Conservation (phyloP, 192 early-diverging fungal genomes). For the Mortierella antarctica region DNA sequence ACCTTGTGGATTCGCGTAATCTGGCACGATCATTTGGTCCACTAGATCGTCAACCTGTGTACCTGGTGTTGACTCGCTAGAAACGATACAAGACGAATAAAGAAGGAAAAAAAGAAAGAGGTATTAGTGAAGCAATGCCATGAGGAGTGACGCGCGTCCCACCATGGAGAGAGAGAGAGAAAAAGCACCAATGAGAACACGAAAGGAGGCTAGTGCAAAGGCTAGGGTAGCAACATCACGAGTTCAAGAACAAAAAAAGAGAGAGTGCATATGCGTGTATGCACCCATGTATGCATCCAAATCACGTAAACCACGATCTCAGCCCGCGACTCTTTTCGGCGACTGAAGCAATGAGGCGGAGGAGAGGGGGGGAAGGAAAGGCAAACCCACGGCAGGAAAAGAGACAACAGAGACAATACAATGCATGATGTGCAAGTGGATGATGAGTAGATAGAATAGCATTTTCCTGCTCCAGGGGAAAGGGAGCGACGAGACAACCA, state of each 20-base stretch:
- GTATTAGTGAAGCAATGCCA: background rate
- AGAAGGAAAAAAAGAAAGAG: background rate
- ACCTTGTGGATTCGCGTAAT: slow-evolving; percentile 29
- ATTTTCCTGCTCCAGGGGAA: too few relatives aligned
- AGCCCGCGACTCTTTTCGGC: too few relatives aligned
- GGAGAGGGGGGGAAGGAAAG: too few relatives aligned
- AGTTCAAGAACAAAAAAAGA: background rate
- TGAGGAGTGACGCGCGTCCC: background rate
- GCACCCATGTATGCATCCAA: too few relatives aligned
- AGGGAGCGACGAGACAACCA: too few relatives aligned
- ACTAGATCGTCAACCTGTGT: slow-evolving; percentile 33
- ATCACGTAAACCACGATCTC: too few relatives aligned
- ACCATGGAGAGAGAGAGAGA: background rate
- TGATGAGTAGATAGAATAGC: too few relatives aligned
- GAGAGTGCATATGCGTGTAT: background rate
- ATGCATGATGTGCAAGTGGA: too few relatives aligned
- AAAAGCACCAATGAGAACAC: background rate
- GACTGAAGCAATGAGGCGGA: too few relatives aligned
- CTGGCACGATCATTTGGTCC: slow-evolving; percentile 34
- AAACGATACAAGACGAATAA: too few relatives aligned
- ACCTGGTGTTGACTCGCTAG: slow-evolving; percentile 34
- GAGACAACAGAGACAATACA: too few relatives aligned
- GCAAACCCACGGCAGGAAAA: too few relatives aligned
- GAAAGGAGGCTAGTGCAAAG: background rate
- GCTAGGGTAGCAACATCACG: background rate